Conservation (phyloP, 75 land plant species). For the Pinus taeda region DNA sequence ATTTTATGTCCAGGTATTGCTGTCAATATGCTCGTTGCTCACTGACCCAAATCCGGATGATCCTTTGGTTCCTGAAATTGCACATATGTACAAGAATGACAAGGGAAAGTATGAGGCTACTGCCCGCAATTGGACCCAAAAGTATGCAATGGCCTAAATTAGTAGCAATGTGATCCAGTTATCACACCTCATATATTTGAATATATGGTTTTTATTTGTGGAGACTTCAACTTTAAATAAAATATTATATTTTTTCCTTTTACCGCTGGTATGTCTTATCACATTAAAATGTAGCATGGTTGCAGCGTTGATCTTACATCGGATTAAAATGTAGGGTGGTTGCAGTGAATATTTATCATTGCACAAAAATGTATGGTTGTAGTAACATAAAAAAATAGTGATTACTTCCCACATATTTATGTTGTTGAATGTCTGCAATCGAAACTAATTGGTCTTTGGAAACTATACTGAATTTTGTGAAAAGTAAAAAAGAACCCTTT, state of each 20-base stretch:
- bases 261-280: background rate
- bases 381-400: background rate
- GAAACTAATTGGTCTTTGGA: background rate
- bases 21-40: slow-evolving; percentile 69
- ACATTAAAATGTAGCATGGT: background rate
- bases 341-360: background rate
- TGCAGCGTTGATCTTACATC: background rate
- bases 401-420: background rate
- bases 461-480: background rate
- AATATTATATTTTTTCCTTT: background rate
- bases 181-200: background rate
- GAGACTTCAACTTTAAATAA: background rate
- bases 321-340: background rate
- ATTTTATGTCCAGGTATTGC: slow-evolving; percentile 42
- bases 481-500: background rate
- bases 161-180: background rate
- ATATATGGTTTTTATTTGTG: background rate
- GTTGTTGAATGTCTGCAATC: background rate
- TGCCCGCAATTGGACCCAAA: slow-evolving; percentile 65
- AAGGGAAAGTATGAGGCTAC: slow-evolving; percentile 58
- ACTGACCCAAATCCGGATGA: slow-evolving; percentile 77
- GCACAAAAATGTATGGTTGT: background rate
- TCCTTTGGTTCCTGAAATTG: slow-evolving; percentile 74
- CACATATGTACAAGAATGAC: slow-evolving; percentile 76
- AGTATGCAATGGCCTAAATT: slow-evolving; percentile 60